These are phyloP conservation scores for Trametes sp. DNA, from an alignment of 1,284 basidiomycete species.

Conservation along the genomic window DNA sequence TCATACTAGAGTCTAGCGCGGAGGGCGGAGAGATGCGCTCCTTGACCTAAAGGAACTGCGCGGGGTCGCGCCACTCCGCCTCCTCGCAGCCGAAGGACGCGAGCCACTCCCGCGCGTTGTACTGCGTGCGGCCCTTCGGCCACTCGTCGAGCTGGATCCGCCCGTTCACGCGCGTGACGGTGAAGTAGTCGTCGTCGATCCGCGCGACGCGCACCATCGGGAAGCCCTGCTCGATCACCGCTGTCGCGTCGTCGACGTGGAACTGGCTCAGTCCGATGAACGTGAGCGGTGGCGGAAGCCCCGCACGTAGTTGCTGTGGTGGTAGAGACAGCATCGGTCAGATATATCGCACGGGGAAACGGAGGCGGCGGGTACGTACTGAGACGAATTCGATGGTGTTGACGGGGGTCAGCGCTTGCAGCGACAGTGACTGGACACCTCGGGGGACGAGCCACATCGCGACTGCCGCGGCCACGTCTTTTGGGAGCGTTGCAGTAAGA, in stretches of 20 bases:
- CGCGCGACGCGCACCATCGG: constrained; percentile 63
- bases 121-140: constrained; percentile 58
- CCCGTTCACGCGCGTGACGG: constrained; percentile 46
- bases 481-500: constrained; percentile 67
- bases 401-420: constrained; percentile 52
- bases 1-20: too few relatives aligned
- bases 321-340: not conserved
- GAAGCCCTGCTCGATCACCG: constrained; percentile 64
- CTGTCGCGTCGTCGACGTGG: constrained; percentile 51
- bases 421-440: constrained; percentile 57
- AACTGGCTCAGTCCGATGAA: constrained; percentile 63
- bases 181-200: constrained; percentile 63
- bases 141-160: constrained; percentile 51
- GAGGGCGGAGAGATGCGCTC: not conserved
- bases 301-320: constrained; percentile 63
- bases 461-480: constrained; percentile 66
- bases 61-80: constrained; percentile 42
- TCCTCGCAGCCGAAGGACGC: constrained; percentile 53
- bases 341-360: too few relatives aligned
- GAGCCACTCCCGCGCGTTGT: constrained; percentile 65
- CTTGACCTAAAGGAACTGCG: constrained; percentile 35
- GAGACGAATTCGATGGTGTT: constrained; percentile 42
- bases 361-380: constrained; percentile 29
- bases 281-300: constrained; percentile 60
- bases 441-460: constrained; percentile 75